phyloP scores from a whole-genome alignment of 2,329 filamentous ascomycete genomes.

The Pestalotiopsis sp. region DNA sequence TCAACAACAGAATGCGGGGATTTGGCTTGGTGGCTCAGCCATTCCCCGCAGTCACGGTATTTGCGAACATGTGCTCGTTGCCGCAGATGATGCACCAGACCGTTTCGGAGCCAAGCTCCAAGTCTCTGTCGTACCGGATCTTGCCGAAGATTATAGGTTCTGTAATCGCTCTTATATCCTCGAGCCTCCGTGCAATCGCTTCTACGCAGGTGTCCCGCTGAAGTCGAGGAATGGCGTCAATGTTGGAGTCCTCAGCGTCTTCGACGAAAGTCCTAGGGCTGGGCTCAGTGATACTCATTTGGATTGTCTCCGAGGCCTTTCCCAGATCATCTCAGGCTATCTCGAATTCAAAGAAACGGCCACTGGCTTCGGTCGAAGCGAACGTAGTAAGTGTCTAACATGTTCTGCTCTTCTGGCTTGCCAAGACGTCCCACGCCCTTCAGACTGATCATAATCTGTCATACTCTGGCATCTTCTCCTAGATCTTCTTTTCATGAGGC shows the following conservation, averaged over 20 bases:
- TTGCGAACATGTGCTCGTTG: conserved; percentile 30
- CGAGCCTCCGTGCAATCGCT: conserved; percentile 19
- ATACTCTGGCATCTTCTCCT: not conserved
- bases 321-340: conserved; percentile 17
- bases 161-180: not conserved
- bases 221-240: conserved; percentile 14
- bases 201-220: conserved; percentile 21
- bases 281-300: conserved; percentile 3
- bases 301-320: conserved; percentile 17
- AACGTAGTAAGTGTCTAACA: conserved; percentile 15
- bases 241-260: conserved; percentile 19
- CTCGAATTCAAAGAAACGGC: conserved; percentile 15
- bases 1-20: conserved; percentile 7
- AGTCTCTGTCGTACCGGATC: conserved; percentile 34
- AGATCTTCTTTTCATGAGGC: not conserved
- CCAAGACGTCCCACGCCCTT: not conserved
- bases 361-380: conserved; percentile 14
- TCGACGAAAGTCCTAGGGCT: conserved; percentile 11
- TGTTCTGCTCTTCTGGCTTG: not conserved
- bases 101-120: conserved; percentile 22
- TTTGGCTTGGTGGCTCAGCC: conserved; percentile 29
- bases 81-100: not conserved
- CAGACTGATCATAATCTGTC: no score
- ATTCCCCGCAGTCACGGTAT: conserved; percentile 30
- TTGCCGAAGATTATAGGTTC: conserved; percentile 31